Evolutionary conservation across 2,329 filamentous ascomycete species (phyloP), one percentile per base, ranked within the genome.

Genomic region (Graphilbum sp.): DNA sequence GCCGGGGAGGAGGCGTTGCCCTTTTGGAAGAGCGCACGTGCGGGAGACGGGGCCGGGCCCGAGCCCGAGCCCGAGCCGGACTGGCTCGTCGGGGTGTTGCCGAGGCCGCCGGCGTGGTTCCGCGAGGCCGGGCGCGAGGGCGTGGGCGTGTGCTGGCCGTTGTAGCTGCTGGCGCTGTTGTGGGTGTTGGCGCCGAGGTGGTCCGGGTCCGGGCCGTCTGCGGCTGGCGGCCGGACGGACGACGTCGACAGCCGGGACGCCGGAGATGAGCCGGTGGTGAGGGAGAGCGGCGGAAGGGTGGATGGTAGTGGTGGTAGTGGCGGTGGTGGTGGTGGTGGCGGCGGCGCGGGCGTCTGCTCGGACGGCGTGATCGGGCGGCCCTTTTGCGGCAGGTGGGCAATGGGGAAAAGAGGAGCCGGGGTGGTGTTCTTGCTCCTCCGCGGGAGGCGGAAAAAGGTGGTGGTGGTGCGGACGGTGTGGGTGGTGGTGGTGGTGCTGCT

Each of bases 391-490:
- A 96, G 66, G 41, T 88, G 79, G 29, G 80, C 75, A 23, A 96
- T 61, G 4, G 88, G 87, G 50, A 96, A 96, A 27, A 96, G 62
- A 3, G 83, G 72, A 21, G 74, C 77, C 29, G 75, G 72, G 42
- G 80, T 42, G 16, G 36, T 36, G 34, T 43, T 45, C 34, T 47
- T 47, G 39, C 75, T 81, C 45, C 85, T 70, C 37, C 85, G 79
- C 25, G 79, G 74, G 45, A 96, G 66, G 41, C 76, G 77, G 54
- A 95, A 94, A 53, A 94, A 84, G 20, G 79, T 79, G 18, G 69
- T 80, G 27, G 71, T 76, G 6, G 72, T 70, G 21, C 71, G 66
- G 13, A 69, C 61, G 10, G 69, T 74, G 45, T 81, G 73, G 11
- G 75, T 78, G 7, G 73, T 76, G 33, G 66, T 76, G 38, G 66